These are phyloP conservation scores for Cordyceps farinosa DNA, from an alignment of 2,329 filamentous ascomycete species.

Conservation along the genomic window DNA sequence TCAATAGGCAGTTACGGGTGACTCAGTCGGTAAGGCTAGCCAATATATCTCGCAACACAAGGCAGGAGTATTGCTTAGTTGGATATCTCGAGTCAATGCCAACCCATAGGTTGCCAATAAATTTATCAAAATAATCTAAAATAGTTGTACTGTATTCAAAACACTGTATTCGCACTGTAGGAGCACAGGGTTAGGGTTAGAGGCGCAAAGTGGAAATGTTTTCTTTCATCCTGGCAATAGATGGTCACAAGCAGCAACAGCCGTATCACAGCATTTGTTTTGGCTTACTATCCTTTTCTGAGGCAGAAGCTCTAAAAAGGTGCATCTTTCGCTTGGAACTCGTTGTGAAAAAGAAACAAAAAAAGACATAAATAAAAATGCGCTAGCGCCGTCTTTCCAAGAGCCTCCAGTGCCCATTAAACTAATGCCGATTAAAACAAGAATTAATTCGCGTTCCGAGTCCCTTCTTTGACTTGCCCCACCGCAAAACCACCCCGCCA, in stretches of 20 bases:
- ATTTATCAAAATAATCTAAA: background rate
- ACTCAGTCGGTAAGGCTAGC: background rate
- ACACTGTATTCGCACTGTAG: background rate
- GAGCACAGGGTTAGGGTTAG: conserved; percentile 1
- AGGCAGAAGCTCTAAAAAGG: background rate
- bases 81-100: background rate
- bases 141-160: background rate
- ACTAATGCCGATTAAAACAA: background rate
- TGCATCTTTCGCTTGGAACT: background rate
- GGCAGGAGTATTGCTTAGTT: background rate
- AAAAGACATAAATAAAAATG: background rate
- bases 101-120: background rate
- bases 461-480: background rate
- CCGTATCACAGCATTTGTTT: too few relatives aligned
- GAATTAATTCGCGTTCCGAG: background rate
- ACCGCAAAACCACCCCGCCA: conserved; percentile 13
- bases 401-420: background rate
- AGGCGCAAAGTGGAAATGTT: background rate
- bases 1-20: conserved; percentile 9
- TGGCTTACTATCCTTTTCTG: background rate
- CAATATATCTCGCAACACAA: background rate
- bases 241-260: too few relatives aligned
- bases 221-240: background rate
- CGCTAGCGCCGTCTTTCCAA: background rate
- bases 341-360: background rate